Base-by-base conservation (phyloP, 2,329 filamentous ascomycete genomes). In the Neonectria neomacrospora region DNA sequence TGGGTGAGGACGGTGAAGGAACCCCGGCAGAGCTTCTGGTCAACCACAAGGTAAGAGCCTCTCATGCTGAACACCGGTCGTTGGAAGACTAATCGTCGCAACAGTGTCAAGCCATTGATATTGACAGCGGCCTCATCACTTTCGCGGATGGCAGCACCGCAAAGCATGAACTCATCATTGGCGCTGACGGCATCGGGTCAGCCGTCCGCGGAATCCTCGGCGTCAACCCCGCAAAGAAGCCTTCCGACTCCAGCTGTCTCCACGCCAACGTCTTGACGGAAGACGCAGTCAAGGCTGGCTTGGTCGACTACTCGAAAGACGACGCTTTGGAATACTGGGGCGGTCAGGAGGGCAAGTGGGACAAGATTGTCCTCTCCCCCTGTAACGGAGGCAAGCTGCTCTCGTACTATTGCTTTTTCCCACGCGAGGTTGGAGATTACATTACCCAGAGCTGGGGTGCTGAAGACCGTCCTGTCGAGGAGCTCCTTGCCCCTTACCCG, bases 331-430 rank as follows among this genome's bases (percentile, higher is more conserved):
- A 92, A 75, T 91, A 90, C 79, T 91, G 89, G 89, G 90, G 90
- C 26, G 90, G 90, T 1, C 84, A 88, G 55, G 85, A 88, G 57
- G 80, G 78, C 58, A 87, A 86, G 71, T 87, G 81, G 81, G 86
- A 91, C 76, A 92, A 91, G 81, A 91, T 92, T 61, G 89, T 91
- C 5, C 79, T 91, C 2, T 90, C 88, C 0, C 88, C 89, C 5
- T 91, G 90, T 78, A 89, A 90, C 71, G 85, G 84, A 22, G 88
- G 89, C 56, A 85, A 85, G 64, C 78, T 91, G 3, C 80, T 91
- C 3, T 90, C 88, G 0, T 91, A 90, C 78, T 91, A 91, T 77
- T 90, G 88, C 77, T 91, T 91, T 80, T 91, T 90, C 76, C 85
- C 88, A 0, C 81, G 75, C 5, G 75, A 71, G 6, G 77, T 70